phyloP scores from a whole-genome alignment of 768 basidiomycete genomes.

The Russula foetens region DNA sequence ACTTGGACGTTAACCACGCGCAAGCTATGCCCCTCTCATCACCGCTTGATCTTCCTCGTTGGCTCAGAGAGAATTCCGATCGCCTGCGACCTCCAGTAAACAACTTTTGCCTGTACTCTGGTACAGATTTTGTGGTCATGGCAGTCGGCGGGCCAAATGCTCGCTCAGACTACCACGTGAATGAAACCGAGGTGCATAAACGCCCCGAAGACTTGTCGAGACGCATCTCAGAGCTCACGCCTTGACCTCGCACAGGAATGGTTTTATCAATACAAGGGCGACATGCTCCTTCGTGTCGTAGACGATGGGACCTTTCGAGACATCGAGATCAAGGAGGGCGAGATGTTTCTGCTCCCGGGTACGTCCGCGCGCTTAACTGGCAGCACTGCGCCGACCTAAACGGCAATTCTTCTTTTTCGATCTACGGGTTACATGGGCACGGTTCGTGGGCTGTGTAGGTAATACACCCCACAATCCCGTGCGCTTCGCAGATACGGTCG shows the following conservation, averaged over 20 bases:
- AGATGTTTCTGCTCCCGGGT: conserved; percentile 96
- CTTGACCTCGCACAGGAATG: conserved; percentile 55
- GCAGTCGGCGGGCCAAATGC: conserved; percentile 93
- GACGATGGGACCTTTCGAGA: conserved; percentile 76
- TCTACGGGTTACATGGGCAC: neutral
- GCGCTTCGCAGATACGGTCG: conserved; percentile 83
- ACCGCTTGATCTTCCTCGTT: conserved; percentile 84
- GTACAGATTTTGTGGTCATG: conserved; percentile 91
- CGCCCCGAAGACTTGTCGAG: neutral
- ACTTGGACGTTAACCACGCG: neutral
- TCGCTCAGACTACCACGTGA: conserved; percentile 89
- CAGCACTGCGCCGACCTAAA: neutral
- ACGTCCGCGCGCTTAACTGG: conserved; percentile 20
- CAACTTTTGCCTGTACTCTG: conserved; percentile 79
- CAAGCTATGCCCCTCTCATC: conserved; percentile 61
- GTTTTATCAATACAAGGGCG: conserved; percentile 97
- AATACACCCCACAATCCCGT: conserved; percentile 97
- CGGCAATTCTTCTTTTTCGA: neutral
- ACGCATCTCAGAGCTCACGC: neutral
- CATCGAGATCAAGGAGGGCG: conserved; percentile 86
- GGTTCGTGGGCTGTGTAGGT: conserved; percentile 37
- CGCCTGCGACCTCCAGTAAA: conserved; percentile 87
- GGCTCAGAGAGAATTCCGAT: conserved; percentile 77
- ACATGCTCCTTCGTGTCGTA: conserved; percentile 83
- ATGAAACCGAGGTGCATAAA: conserved; percentile 75